Base-by-base conservation (phyloP, 2,329 filamentous ascomycete species). In the Calcarisporium arbuscula region DNA sequence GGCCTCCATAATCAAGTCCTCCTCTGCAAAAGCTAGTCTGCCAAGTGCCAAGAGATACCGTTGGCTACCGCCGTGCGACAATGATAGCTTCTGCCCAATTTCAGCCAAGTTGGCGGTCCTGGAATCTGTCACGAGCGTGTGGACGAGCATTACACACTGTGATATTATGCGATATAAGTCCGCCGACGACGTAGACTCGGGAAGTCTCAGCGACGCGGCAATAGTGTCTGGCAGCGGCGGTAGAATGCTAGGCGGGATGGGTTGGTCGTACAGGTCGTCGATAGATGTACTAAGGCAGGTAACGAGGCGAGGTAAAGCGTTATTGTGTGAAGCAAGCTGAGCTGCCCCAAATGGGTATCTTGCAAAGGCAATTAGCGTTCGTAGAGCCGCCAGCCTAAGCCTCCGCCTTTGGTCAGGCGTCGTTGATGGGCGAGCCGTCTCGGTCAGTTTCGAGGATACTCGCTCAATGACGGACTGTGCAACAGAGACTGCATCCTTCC, bases 21-120 rank as follows among this genome's bases (percentile, higher is more conserved):
- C 86, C 32, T 80, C 77, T 6, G 78, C 81, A 55, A 95, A 95
- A 0, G 85, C 87, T n/a, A 96, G 63, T 27, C 90, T 66, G 0
- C 86, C 88, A 28, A 98, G 64, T 3, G 79, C 78, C 8, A 95
- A 74, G 2, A 94, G 66, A 50, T 94, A 90, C 34, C 88, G 87
- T 51, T 95, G 87, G 33, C 77, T 75, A 1, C 81, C 85, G 4
- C 86, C 85, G 5, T 77, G 70, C 0, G 85, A 74, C 8, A 74
- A 72, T 0, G 72, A 69, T 5, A 95, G 66, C 55, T 90, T 94
- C 31, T 74, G 70, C 31, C 78, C 72, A 42, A 94, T 75, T 45
- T 90, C 75, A 15, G 63, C 64, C 6, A 60, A 43, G 29, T 64
- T 54, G 1, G 65, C 58, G 3, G 68, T 72, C 9, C 52, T 43